Base-by-base conservation (phyloP, 2,329 filamentous ascomycete species). In the Ceratocystis diversiconidia region DNA sequence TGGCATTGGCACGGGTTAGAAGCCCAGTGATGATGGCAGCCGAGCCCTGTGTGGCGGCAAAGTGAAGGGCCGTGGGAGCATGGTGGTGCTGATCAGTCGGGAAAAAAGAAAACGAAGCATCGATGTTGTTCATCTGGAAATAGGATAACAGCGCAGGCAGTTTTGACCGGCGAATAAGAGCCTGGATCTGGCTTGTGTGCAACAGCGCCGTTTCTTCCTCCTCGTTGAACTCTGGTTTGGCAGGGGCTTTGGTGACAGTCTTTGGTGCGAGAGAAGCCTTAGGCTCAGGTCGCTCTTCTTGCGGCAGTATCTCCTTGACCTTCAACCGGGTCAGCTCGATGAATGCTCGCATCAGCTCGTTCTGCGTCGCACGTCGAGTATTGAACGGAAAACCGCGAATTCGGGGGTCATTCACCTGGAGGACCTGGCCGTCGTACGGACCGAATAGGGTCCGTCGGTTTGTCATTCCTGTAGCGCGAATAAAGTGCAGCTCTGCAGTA, bases 261-360 rank as follows among this genome's bases (percentile, higher is more conserved):
- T 73, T 79, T 55, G 69, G 69, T 19, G 68, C 71, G 66, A 71
- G 74, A 15, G 68, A 46, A 1, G 70, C 64, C 17, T 80, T 75
- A 5, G 77, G 71, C 48, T 76, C 75, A 69, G 74, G 75, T 17
- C 41, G 59, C 67, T 80, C 79, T 12, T 85, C 80, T 2, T 79
- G 81, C 69, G 90, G 87, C 66, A 89, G 82, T 32, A 97, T 82
- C 68, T 89, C 87, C 61, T 84, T 85, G 60, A 96, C 81, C 75
- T 99, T 96, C 17, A 96, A 81, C 17, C 94, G 81, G 0, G 94
- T 99, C 41, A 99, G 81, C 76, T 99, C 94, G 68, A 95, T 88
- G 71, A 96, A 99, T 0, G 88, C 88, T 48, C 92, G 85, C 88
- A 97, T 94, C 0, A 99, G 84, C 74, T 99, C 94, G 61, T 88